These are phyloP conservation scores for Yamadazyma ubonensis DNA, from an alignment of 805 yeast species.

Conservation along the genomic window DNA sequence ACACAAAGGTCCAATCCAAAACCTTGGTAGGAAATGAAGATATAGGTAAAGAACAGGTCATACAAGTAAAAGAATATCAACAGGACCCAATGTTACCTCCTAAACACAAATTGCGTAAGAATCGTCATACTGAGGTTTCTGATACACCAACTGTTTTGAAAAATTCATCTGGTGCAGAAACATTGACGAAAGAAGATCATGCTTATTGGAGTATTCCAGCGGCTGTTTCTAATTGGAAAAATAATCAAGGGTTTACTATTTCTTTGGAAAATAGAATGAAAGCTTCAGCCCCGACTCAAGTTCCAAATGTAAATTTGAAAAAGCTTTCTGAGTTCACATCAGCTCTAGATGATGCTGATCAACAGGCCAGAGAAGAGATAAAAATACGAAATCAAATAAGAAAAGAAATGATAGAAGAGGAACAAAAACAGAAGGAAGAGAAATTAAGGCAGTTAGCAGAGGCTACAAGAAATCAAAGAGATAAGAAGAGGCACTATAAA, in stretches of 20 bases:
- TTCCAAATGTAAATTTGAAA: conserved; percentile 46
- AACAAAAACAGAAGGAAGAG: conserved; percentile 29
- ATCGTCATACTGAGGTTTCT: conserved; percentile 63
- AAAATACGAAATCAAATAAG: conserved; percentile 26
- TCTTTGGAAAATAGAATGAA: conserved; percentile 76
- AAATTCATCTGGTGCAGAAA: conserved; percentile 29
- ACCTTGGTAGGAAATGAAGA: conserved; percentile 15
- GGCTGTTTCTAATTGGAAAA: conserved; percentile 93
- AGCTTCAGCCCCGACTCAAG: conserved; percentile 43
- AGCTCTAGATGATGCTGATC: conserved; percentile 69
- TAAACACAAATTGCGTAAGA: conserved; percentile 66
- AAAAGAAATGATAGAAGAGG: conserved; percentile 22
- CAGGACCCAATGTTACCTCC: conserved; percentile 89
- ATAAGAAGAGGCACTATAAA: conserved; percentile 1
- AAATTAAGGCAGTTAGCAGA: conserved; percentile 30
- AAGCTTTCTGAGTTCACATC: conserved; percentile 62
- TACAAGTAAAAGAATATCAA: conserved; percentile 65
- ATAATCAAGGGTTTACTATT: conserved; percentile 84
- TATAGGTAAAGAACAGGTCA: conserved; percentile 36
- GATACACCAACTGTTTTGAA: conserved; percentile 56
- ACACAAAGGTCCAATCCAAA: conserved; percentile 21
- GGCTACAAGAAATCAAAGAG: conserved; percentile 18
- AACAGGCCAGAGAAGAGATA: conserved; percentile 21
- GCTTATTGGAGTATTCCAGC: conserved; percentile 87
- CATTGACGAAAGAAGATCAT: conserved; percentile 67